phyloP scores from a whole-genome alignment of 106 monocot species.

The Alisma plantagoaquatica region DNA sequence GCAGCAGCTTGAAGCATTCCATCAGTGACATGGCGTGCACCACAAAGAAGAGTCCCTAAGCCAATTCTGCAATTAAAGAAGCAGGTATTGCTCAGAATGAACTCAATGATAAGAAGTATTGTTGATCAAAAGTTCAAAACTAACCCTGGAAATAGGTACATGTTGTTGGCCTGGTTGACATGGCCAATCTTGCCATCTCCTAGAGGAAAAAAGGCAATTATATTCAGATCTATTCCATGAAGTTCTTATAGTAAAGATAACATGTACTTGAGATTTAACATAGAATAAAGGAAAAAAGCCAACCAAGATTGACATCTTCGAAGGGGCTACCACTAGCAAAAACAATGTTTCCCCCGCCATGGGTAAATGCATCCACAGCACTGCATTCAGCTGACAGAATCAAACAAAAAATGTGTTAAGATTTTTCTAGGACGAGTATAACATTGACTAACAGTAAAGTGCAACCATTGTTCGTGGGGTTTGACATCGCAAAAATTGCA shows the following conservation, averaged over 20 bases:
- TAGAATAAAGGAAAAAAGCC: constrained; percentile 5
- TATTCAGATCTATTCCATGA: constrained; percentile 5
- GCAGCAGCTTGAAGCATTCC: constrained; percentile 98
- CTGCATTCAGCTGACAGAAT: constrained; percentile 79
- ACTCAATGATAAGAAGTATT: constrained; percentile 4
- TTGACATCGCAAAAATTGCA: constrained; percentile 99
- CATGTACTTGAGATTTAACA: too few relatives aligned
- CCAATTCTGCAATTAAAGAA: constrained; percentile 71
- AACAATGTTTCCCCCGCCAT: constrained; percentile 83
- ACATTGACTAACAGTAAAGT: too few relatives aligned
- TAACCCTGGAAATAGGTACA: constrained; percentile 99
- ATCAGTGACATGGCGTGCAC: constrained; percentile 82
- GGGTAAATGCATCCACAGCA: constrained; percentile 80
- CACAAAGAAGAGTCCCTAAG: constrained; percentile 93
- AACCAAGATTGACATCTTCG: constrained; percentile 74
- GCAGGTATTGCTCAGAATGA: too few relatives aligned
- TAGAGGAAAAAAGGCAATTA: constrained; percentile 21
- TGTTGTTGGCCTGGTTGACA: constrained; percentile 98
- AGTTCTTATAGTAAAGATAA: background rate
- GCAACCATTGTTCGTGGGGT: constrained; percentile 90
- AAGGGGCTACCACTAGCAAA: constrained; percentile 99
- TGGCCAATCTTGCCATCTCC: constrained; percentile 72
- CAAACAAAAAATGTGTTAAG: too few relatives aligned
- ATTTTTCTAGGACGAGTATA: too few relatives aligned
- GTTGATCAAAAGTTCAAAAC: constrained; percentile 9